Evolutionary conservation across 495 filamentous ascomycete species (phyloP), one percentile per base, ranked within the genome.

Genomic region (Astrocystis sublimbata): DNA sequence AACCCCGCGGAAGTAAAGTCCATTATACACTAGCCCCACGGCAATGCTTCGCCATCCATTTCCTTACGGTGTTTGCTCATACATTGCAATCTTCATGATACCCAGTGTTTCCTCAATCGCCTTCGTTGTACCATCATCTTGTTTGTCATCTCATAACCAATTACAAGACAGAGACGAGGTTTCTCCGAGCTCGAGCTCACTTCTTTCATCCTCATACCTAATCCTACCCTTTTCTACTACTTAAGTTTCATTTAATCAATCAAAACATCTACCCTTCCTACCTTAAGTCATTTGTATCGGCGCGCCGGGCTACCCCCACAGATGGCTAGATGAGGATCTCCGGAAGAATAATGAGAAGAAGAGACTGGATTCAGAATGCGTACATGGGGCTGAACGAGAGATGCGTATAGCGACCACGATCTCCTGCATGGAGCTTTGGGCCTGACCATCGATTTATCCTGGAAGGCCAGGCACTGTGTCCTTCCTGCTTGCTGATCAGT

Each of bases 1-100:
- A 88, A 88, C 65, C 86, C 87, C 31, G 84, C 86, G 24, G 79
- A 78, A 64, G 79, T 87, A 24, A 80, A 81, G 33, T 78, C 83
- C 36, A 77, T 85, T 35, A 66, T 70, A 51, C 65, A 66, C 46
- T 70, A 61, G 33, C 30, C 46, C 13, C 28, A 26, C 43, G 28
- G 41, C 45, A 50, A n/a, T 46, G 36, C 38, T 50, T 57, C n/a
- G 42, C 47, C 40, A 60, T 61, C 26, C 19, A 49, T 30, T 26
- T 28, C 30, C 15, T 56, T 54, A n/a, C 41, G 33, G 60, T 43
- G 13, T 56, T 56, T 43, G 19, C 13, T 51, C 17, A 12, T 60
- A 40, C 41, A 33, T 62, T 54, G 57, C 63, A 58, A 61, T n/a
- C 17, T 38, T 49, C 26, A 49, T 52, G 62, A 71, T 67, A 64